Evolutionary conservation across 1,139 yeast genomes (phyloP).

Genomic region (Lodderomyces margitis): DNA sequence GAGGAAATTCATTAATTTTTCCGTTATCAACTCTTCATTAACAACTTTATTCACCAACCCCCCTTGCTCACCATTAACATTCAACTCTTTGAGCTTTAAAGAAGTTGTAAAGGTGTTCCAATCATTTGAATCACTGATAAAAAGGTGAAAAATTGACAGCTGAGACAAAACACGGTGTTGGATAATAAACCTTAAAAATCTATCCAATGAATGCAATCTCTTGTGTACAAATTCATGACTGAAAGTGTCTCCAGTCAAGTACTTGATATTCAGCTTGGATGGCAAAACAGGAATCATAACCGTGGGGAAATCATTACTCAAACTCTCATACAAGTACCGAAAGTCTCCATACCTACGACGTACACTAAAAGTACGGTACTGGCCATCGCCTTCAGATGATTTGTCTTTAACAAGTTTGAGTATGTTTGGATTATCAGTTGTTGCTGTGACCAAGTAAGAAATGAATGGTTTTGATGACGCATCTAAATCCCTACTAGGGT

Average conservation of each 20-base stretch:
- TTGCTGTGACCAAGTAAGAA: constrained; percentile 75
- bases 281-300: constrained; percentile 92
- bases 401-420: constrained; percentile 27
- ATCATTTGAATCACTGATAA: constrained; percentile 71
- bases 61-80: constrained; percentile 21
- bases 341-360: constrained; percentile 85
- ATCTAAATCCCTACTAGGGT: constrained; percentile 73
- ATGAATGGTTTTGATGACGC: constrained; percentile 81
- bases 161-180: constrained; percentile 70
- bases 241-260: constrained; percentile 91
- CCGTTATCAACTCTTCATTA: constrained; percentile 68
- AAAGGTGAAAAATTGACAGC: constrained; percentile 71
- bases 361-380: constrained; percentile 48
- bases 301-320: constrained; percentile 77
- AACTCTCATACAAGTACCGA: constrained; percentile 69
- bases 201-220: constrained; percentile 77
- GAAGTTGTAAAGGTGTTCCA: constrained; percentile 80
- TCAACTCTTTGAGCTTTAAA: constrained; percentile 41
- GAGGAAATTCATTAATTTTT: constrained; percentile 88
- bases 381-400: constrained; percentile 13
- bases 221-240: constrained; percentile 76
- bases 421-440: constrained; percentile 46
- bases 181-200: constrained; percentile 72
- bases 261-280: constrained; percentile 86
- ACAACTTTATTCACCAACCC: constrained; percentile 43